A percentile compares a stretch with the other conserved stretches of the same genome.
Conservation (phyloP, 495 filamentous ascomycete species). For the Aspergillus haitiensis region DNA sequence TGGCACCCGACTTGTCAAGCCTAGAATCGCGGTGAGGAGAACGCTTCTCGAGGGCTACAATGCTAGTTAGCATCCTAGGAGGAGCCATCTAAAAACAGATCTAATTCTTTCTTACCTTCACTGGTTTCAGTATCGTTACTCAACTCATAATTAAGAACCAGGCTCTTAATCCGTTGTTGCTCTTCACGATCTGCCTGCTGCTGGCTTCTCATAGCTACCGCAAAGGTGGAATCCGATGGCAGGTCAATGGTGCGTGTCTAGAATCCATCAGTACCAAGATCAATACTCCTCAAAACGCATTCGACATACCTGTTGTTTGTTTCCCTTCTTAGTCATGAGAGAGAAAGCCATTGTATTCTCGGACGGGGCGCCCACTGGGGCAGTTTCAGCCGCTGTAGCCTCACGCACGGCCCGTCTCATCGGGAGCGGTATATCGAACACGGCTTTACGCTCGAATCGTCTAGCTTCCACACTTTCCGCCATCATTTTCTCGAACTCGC, state of each 20-base stretch:
- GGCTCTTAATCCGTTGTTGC: slow-evolving; percentile 95
- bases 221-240: slow-evolving; percentile 91
- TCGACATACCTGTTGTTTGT: slow-evolving; percentile 78
- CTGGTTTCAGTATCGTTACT: slow-evolving; percentile 72
- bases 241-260: slow-evolving; percentile 93
- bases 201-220: slow-evolving; percentile 91
- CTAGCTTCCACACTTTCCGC: slow-evolving; percentile 90
- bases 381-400: slow-evolving; percentile 45
- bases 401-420: slow-evolving; percentile 74
- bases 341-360: slow-evolving; percentile 88
- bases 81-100: not conserved
- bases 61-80: slow-evolving; percentile 3
- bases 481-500: slow-evolving; percentile 99
- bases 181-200: slow-evolving; percentile 94
- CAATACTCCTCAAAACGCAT: not conserved
- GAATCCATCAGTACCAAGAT: not conserved
- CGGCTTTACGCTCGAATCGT: slow-evolving; percentile 88
- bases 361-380: slow-evolving; percentile 35
- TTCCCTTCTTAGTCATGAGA: slow-evolving; percentile 92
- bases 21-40: slow-evolving; percentile 37
- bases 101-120: slow-evolving; percentile 51
- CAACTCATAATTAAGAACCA: slow-evolving; percentile 95
- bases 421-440: slow-evolving; percentile 92
- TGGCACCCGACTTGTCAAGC: slow-evolving; percentile 68
- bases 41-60: slow-evolving; percentile 39